Base-by-base conservation (phyloP, 2,329 filamentous ascomycete species). In the Sporothrix sp. region DNA sequence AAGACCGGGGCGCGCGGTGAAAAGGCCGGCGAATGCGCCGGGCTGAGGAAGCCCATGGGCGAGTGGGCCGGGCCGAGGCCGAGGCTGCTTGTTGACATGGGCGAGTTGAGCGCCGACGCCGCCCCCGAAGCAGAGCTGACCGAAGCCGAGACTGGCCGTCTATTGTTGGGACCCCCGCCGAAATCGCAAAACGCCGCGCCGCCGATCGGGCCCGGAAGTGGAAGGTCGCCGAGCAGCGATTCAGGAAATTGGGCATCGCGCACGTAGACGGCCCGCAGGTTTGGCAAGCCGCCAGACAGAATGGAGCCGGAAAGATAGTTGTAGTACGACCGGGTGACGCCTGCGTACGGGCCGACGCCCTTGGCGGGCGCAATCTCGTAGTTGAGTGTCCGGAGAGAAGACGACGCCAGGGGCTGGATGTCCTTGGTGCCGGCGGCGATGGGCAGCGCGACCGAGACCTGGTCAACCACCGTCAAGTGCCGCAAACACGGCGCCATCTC, bases 271-370 rank as follows among this genome's bases (percentile, higher is more conserved):
- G 82, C 78, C 32, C 75, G 75, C 8, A 97, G 74, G 32, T 76
- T 78, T 1, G 89, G 88, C 7, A 97, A 74, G 7, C 80, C 78
- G 55, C 84, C 84, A 14, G 81, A 77, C 54, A 93, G 79, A 28
- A 97, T 78, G 0, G 87, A 95, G n/a, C 78, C 78, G 23, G 87
- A 82, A 18, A 97, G 78, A 66, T 95, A 95, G 54, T 80, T 78
- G 66, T 96, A 95, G 69, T 95, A 94, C 16, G 75, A 76, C 9
- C 71, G 66, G 0, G 75, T 75, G 21, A 75, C 69, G 54, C 67
- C 72, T 8, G 72, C 68, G 54, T 55, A 84, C 10, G 81, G 73
- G 20, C 80, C 78, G 0, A 78, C 69, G 4, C 71, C 65, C 0
- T 78, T 68, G 9, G 71, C 71, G 3, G 80, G 75, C 10, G 79